Percentiles rank a stretch among this genome's conserved stretches.
phyloP scores from a whole-genome alignment of 192 early-diverging fungal genomes.

The Podila clonocystis region DNA sequence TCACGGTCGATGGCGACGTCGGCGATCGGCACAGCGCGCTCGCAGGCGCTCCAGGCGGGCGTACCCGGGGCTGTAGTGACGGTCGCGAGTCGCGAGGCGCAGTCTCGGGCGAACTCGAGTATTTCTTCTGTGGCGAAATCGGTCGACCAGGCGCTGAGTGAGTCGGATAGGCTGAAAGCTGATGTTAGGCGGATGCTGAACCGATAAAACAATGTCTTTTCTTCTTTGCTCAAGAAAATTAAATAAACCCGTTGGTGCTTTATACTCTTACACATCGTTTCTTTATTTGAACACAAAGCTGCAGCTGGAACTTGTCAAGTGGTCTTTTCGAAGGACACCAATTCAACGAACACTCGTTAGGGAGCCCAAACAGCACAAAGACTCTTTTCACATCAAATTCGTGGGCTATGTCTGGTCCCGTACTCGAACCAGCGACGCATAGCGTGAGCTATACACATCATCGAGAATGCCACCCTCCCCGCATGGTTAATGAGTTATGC shows the following conservation, averaged over 20 bases:
- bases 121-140: constrained; percentile 24
- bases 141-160: constrained; percentile 36
- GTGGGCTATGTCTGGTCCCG: too few species aligned
- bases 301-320: background rate
- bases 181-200: constrained; percentile 46
- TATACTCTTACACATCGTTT: too few species aligned
- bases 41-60: constrained; percentile 29
- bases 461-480: too few species aligned
- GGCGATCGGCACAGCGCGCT: constrained; percentile 33
- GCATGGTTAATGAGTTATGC: too few species aligned
- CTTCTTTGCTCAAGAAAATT: too few species aligned
- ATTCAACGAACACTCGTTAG: too few species aligned
- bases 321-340: too few species aligned
- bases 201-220: constrained; percentile 1
- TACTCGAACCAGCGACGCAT: too few species aligned
- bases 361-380: too few species aligned
- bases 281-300: background rate
- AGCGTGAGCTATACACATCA: too few species aligned
- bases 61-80: constrained; percentile 23
- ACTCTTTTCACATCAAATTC: too few species aligned
- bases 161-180: constrained; percentile 37
- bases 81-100: constrained; percentile 27
- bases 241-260: too few species aligned
- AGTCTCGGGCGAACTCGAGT: constrained; percentile 37
- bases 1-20: constrained; percentile 43